Evolutionary conservation across 2,329 filamentous ascomycete genomes (phyloP), one percentile per base, ranked within the genome.

Genomic region (Nakataea oryzae): DNA sequence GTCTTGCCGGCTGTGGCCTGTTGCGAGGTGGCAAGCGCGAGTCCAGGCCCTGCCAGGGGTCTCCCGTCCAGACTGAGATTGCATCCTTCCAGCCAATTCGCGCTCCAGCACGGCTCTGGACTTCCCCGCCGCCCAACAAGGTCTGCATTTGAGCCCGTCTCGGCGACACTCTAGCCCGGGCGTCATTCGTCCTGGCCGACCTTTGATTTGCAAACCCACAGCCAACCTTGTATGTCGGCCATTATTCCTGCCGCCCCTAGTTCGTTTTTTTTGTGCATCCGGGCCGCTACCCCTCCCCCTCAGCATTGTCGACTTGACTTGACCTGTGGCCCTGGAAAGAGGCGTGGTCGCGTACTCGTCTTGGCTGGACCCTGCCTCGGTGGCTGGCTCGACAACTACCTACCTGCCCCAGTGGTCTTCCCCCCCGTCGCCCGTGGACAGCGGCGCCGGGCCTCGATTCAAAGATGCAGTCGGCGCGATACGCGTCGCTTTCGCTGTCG

Each of bases 401-500:
- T 47, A 9, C 41, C 41, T 47, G 21, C 50, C 50, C n/a, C 50
- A 32, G 30, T 50, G 17, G 41, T 2, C 24, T 21, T n/a, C n/a
- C n/a, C n/a, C n/a, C n/a, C n/a, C 7, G 41, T 13, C 9, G 41
- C 41, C 9, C 9, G 41, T 50, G 41, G 24, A 50, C 8, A 4
- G 21, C 41, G 41, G 17, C 41, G n/a, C n/a, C n/a, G n/a, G 17
- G 24, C 11, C 41, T n/a, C 41, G 41, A 50, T 50, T 24, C 3
- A 24, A 60, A 54, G 28, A 61, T 61, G 59, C 50, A 29, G 26
- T 61, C 59, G 47, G 55, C 47, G 32, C 59, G 47, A 61, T 55
- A 61, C 27, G 21, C 54, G 17, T 55, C 47, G 26, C 13, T 47
- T n/a, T 55, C 47, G 26, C 13, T 47, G 11, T 34, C 59, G 17